These are phyloP conservation scores for Jatropha multifida DNA, from an alignment of 441 rosid species.

Conservation along the genomic window DNA sequence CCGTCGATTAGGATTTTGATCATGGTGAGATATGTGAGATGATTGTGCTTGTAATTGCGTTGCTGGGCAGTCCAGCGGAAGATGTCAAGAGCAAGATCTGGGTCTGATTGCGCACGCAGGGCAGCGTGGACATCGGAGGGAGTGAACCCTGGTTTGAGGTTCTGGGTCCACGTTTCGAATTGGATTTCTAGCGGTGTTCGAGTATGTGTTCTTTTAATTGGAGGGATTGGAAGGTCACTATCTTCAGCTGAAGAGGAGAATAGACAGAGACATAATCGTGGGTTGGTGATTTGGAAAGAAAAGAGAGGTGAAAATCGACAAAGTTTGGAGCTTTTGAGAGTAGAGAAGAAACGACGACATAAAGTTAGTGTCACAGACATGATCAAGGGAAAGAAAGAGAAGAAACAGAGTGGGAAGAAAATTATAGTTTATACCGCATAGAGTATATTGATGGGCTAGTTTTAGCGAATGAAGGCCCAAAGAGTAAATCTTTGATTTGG, in stretches of 20 bases:
- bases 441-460: neutral
- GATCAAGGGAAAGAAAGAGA: neutral
- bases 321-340: neutral
- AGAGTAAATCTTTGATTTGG: neutral
- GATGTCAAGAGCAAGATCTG: conserved; percentile 82
- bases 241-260: conserved; percentile 22
- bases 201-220: conserved; percentile 37
- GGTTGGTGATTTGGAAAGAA: conserved; percentile 13
- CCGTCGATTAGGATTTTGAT: conserved; percentile 57
- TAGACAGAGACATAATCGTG: conserved; percentile 24
- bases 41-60: conserved; percentile 66
- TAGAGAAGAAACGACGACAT: conserved; percentile 10
- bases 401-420: neutral
- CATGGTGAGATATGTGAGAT: conserved; percentile 58
- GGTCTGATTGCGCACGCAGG: conserved; percentile 68
- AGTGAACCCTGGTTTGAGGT: conserved; percentile 82
- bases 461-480: neutral
- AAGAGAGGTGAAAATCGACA: neutral
- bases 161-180: conserved; percentile 81
- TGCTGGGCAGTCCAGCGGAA: conserved; percentile 88
- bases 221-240: conserved; percentile 16
- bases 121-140: conserved; percentile 64
- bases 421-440: neutral
- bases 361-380: neutral
- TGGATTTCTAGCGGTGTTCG: conserved; percentile 70